Evolutionary conservation across 1,284 basidiomycete genomes (phyloP).

Genomic region (Gymnopus androsaceus): DNA sequence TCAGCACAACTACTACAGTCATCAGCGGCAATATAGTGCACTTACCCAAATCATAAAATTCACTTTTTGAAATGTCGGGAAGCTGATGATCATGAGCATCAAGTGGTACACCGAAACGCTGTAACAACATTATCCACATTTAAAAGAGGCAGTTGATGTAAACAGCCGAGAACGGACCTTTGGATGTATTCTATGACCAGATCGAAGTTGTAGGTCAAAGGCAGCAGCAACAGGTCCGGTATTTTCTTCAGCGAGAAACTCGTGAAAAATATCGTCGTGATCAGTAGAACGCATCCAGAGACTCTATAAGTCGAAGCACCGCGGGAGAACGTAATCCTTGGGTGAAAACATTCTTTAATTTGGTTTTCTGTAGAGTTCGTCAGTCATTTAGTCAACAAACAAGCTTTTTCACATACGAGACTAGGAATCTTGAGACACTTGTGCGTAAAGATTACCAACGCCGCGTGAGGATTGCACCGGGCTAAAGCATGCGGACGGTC

Average conservation of each 20-base stretch:
- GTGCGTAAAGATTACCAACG: slow-evolving; percentile 32
- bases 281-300: slow-evolving; percentile 42
- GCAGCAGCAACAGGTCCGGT: slow-evolving; percentile 23
- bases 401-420: slow-evolving; percentile 24
- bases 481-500: slow-evolving; percentile 30
- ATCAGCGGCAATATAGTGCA: neutral
- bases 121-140: neutral
- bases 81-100: slow-evolving; percentile 29
- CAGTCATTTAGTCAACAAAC: neutral
- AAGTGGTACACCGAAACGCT: slow-evolving; percentile 39
- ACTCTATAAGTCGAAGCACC: slow-evolving; percentile 35
- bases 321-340: slow-evolving; percentile 33
- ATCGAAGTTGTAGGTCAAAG: slow-evolving; percentile 30
- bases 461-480: slow-evolving; percentile 31
- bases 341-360: slow-evolving; percentile 17
- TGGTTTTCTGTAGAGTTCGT: slow-evolving; percentile 18
- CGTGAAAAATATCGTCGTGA: slow-evolving; percentile 36
- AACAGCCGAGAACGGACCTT: slow-evolving; percentile 29
- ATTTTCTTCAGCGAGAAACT: slow-evolving; percentile 32
- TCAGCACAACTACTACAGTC: neutral
- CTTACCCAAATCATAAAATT: slow-evolving; percentile 42
- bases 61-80: slow-evolving; percentile 35
- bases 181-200: slow-evolving; percentile 33
- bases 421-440: slow-evolving; percentile 31
- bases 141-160: neutral